Evolutionary conservation across 805 yeast species (phyloP).

Genomic region (Lachancea nothofagi): DNA sequence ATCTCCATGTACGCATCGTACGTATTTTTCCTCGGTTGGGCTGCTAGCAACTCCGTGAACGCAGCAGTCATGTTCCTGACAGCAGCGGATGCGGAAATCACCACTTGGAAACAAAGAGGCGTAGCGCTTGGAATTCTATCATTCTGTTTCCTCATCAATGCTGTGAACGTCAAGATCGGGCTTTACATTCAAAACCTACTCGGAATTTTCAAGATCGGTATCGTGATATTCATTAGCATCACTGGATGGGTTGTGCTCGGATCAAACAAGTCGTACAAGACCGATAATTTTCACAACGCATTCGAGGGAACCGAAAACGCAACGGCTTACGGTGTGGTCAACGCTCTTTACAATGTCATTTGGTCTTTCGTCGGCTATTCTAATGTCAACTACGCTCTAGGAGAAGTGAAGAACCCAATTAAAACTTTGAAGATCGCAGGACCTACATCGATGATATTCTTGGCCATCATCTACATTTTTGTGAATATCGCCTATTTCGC

Average conservation of each 20-base stretch:
- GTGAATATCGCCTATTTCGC: slow-evolving; percentile 78
- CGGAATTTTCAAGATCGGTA: slow-evolving; percentile 69
- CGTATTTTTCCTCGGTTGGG: slow-evolving; percentile 76
- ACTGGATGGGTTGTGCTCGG: slow-evolving; percentile 83
- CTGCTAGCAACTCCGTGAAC: slow-evolving; percentile 76
- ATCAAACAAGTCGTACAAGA: slow-evolving; percentile 44
- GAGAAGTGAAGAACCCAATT: slow-evolving; percentile 71
- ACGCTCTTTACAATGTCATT: slow-evolving; percentile 73
- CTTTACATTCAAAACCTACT: slow-evolving; percentile 57
- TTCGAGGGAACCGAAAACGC: slow-evolving; percentile 50
- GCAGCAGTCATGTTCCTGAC: slow-evolving; percentile 72
- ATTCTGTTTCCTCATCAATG: slow-evolving; percentile 61
- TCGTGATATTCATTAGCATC: slow-evolving; percentile 61
- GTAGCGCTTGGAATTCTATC: slow-evolving; percentile 71
- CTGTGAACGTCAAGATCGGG: slow-evolving; percentile 58
- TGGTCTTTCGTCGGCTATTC: slow-evolving; percentile 85
- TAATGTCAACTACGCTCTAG: slow-evolving; percentile 76
- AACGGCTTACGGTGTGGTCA: slow-evolving; percentile 63
- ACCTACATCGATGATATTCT: slow-evolving; percentile 58
- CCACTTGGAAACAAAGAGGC: slow-evolving; percentile 73
- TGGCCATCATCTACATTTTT: slow-evolving; percentile 65
- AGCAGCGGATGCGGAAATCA: slow-evolving; percentile 64
- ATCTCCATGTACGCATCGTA: slow-evolving; percentile 65
- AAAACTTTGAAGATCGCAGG: slow-evolving; percentile 67
- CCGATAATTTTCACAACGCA: slow-evolving; percentile 56